Evolutionary conservation across 2,329 filamentous ascomycete genomes (phyloP).

Genomic region (Epichloe coenophiala): DNA sequence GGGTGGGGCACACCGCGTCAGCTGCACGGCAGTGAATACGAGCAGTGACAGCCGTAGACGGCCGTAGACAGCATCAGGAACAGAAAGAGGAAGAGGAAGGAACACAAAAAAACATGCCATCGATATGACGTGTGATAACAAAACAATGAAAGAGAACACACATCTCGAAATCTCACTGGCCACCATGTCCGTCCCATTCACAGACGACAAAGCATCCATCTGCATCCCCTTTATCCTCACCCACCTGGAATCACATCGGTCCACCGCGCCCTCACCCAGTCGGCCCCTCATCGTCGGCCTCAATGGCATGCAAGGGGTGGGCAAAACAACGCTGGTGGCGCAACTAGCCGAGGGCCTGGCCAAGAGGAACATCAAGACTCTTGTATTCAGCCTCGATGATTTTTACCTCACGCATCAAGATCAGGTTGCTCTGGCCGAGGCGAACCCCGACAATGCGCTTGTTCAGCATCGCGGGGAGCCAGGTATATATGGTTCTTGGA

Average conservation of each 20-base stretch:
- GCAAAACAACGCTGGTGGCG: constrained; percentile 78
- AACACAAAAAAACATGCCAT: too few species aligned
- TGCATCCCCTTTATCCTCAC: constrained; percentile 66
- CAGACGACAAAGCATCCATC: constrained; percentile 66
- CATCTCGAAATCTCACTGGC: neutral
- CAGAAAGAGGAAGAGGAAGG: too few species aligned
- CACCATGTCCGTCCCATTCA: constrained; percentile 23
- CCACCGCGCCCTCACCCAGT: constrained; percentile 14
- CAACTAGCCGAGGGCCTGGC: constrained; percentile 50
- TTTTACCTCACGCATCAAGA: constrained; percentile 67
- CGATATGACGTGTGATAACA: too few species aligned
- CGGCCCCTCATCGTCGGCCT: constrained; percentile 71
- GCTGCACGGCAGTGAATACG: neutral
- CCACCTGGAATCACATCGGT: constrained; percentile 38
- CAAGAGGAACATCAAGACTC: constrained; percentile 43
- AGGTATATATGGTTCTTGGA: constrained; percentile 25
- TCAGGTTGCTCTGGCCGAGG: constrained; percentile 49
- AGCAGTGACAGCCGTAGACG: too few species aligned
- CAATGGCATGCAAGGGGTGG: constrained; percentile 83
- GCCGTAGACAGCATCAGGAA: too few species aligned
- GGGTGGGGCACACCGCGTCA: neutral
- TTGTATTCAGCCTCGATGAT: constrained; percentile 77
- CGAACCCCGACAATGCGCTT: constrained; percentile 58
- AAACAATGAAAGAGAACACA: neutral
- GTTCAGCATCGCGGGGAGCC: constrained; percentile 75